Evolutionary conservation across 495 filamentous ascomycete genomes (phyloP).

Genomic region (Aspergillus bertholletiae): DNA sequence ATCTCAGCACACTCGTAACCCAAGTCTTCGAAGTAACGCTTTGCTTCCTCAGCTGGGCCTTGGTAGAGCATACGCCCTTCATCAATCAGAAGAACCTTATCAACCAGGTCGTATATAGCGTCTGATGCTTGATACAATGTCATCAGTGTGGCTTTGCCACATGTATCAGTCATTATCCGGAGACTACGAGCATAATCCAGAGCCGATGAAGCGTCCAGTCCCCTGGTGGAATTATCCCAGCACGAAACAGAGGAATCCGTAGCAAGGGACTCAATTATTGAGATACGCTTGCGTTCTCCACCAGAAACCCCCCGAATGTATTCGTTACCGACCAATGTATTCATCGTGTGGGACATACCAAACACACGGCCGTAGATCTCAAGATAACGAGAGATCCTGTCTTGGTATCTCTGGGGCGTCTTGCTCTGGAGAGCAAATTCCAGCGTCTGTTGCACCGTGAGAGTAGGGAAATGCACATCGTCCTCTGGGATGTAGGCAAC

Average conservation of each 20-base stretch:
- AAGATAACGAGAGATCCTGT: conserved; percentile 63
- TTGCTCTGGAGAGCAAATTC: conserved; percentile 82
- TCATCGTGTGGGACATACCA: conserved; percentile 74
- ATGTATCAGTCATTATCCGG: conserved; percentile 79
- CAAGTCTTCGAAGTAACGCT: conserved; percentile 64
- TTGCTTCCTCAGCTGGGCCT: conserved; percentile 59
- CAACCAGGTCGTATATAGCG: conserved; percentile 78
- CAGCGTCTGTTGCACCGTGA: conserved; percentile 79
- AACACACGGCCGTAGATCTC: conserved; percentile 66
- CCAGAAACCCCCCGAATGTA: conserved; percentile 73
- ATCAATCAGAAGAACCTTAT: conserved; percentile 69
- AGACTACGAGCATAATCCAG: conserved; percentile 75
- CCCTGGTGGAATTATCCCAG: conserved; percentile 75
- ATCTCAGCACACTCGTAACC: conserved; percentile 65
- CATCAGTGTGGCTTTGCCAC: conserved; percentile 74
- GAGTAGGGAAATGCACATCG: conserved; percentile 70
- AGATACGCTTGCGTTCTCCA: conserved; percentile 70
- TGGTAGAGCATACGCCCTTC: conserved; percentile 63
- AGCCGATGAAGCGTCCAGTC: conserved; percentile 74
- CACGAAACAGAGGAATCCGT: conserved; percentile 62
- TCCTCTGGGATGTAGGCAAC: conserved; percentile 83
- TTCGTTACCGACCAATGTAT: conserved; percentile 83
- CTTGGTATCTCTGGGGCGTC: conserved; percentile 64
- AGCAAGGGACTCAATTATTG: conserved; percentile 65
- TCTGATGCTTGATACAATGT: conserved; percentile 84